Base-by-base conservation (phyloP, 192 early-diverging fungal species). In the Spizellomyces sp. region DNA sequence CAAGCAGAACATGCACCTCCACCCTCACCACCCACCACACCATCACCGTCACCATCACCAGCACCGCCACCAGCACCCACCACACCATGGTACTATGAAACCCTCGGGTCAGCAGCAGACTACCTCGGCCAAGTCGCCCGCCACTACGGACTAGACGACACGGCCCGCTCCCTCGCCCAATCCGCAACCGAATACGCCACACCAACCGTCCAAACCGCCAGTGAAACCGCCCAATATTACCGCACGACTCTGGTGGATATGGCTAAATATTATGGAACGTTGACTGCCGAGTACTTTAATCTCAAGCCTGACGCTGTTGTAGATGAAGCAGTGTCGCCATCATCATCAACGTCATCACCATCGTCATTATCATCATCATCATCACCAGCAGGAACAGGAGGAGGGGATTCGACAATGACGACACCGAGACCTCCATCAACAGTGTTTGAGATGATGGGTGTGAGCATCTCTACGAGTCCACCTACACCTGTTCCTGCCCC, bases 131-230 rank as follows among this genome's bases (percentile, higher is more conserved):
- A 69, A 8, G 67, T 67, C 42, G n/a, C 76, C 6, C 68, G 77
- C 15, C 65, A 81, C 47, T 81, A 76, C 36, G 74, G 82, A 17
- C 22, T 80, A 27, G 79, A 84, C 68, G 58, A 71, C 22, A 81
- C 75, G 64, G 74, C 75, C 5, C 46, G 62, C 45, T 73, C 54
- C 6, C 45, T 80, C 0, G 73, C 72, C 15, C 52, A 67, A 19
- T 65, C 73, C 6, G 82, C 77, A 1, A 44, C 70, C 14, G 48
- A 47, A n/a, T 79, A 79, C 48, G 54, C 73, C 0, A 27, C 45
- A 46, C 77, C 77, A 8, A 67, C 63, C 44, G 83, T 84, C 57
- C 90, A 84, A 75, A 87, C 88, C 69, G 92, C 89, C 80, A 43
- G 48, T 10, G 70, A 72, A 27, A 48, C 42, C 27, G 59, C 47